Conservation (phyloP, 1,139 yeast species). For the Hyphopichia pseudoburtonii region DNA sequence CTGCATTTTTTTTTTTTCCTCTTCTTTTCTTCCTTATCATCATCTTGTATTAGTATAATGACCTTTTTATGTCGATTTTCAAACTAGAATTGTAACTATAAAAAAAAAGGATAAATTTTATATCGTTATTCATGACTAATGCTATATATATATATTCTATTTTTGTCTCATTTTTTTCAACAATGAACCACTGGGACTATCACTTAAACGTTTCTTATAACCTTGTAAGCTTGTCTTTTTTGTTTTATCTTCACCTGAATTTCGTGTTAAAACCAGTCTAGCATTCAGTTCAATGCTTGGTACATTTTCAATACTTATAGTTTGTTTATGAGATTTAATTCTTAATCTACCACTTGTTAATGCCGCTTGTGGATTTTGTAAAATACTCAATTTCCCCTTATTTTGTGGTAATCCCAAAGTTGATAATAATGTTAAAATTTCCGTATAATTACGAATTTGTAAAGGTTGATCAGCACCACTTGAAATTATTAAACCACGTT, state of each 20-base stretch:
- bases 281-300: conserved; percentile 13
- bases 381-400: conserved; percentile 60
- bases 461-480: conserved; percentile 69
- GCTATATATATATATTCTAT: too few species aligned
- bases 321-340: conserved; percentile 67
- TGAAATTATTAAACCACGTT: conserved; percentile 74
- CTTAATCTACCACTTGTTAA: conserved; percentile 73
- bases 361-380: conserved; percentile 60
- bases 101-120: too few species aligned
- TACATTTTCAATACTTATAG: conserved; percentile 49
- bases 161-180: conserved; percentile 22
- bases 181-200: conserved; percentile 25
- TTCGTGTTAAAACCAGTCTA: too few species aligned
- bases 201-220: conserved; percentile 26
- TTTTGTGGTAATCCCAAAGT: conserved; percentile 69
- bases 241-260: conserved; percentile 24
- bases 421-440: conserved; percentile 63
- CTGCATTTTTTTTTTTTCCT: too few species aligned
- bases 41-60: too few species aligned
- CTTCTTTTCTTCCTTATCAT: too few species aligned
- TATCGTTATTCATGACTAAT: too few species aligned
- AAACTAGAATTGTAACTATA: too few species aligned
- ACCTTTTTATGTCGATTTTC: too few species aligned
- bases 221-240: conserved; percentile 22
- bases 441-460: conserved; percentile 64